Conservation (phyloP, 129 eudicot genomes). For the Saposhnikovia divaricata region DNA sequence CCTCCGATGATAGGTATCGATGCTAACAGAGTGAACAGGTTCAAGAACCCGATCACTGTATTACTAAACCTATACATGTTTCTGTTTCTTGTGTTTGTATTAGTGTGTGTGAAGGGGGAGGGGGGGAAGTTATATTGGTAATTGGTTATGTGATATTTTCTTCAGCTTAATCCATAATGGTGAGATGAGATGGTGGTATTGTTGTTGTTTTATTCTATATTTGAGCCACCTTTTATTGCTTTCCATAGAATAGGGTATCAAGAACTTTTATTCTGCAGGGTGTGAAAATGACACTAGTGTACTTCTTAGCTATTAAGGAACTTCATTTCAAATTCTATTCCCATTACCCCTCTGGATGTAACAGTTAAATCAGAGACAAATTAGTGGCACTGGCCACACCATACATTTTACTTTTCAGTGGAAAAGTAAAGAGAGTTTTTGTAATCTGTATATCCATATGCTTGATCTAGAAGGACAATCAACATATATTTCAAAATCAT, state of each 20-base stretch:
- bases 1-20: slow-evolving; percentile 80
- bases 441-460: background rate
- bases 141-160: slow-evolving; percentile 11
- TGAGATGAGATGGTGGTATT: slow-evolving; percentile 1
- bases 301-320: slow-evolving; percentile 70
- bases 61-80: slow-evolving; percentile 69
- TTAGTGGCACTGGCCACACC: slow-evolving; percentile 5
- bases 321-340: slow-evolving; percentile 10
- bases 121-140: slow-evolving; percentile 7
- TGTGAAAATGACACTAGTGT: slow-evolving; percentile 30
- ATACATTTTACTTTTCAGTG: background rate
- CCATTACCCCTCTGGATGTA: background rate
- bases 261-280: slow-evolving; percentile 18
- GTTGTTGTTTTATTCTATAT: slow-evolving; percentile 19
- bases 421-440: background rate
- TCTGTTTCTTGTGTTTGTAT: background rate
- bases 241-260: slow-evolving; percentile 30
- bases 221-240: slow-evolving; percentile 29
- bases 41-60: slow-evolving; percentile 84
- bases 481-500: background rate
- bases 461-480: slow-evolving; percentile 1
- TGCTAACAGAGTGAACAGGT: slow-evolving; percentile 70
- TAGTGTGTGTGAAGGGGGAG: slow-evolving; percentile 9
- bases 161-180: slow-evolving; percentile 9
- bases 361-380: background rate